phyloP scores from a whole-genome alignment of 768 basidiomycete genomes.

The Auricularia sp. region DNA sequence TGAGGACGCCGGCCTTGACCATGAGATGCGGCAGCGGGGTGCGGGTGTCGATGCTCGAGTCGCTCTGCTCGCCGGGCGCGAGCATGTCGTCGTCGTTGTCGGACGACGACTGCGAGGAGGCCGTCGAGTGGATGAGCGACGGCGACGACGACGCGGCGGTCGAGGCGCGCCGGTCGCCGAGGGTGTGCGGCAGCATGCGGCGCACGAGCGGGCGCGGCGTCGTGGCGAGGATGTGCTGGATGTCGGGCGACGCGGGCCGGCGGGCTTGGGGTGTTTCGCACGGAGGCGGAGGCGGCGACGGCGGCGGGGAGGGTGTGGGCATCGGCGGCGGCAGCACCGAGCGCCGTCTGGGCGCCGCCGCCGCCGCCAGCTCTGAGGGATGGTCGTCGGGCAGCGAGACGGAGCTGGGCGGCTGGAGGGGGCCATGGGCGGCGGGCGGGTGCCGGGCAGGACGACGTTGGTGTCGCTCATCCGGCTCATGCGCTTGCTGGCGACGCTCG shows the following conservation, averaged over 20 bases:
- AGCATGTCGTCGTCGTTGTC: not conserved
- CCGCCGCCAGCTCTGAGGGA: too few relatives aligned
- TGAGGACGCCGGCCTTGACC: constrained; percentile 56
- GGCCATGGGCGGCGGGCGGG: not conserved
- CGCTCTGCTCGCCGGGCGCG: not conserved
- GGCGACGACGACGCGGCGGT: not conserved
- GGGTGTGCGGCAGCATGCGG: not conserved
- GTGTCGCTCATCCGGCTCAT: not conserved
- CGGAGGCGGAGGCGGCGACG: not conserved
- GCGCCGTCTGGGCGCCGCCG: not conserved
- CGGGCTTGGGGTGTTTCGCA: not conserved
- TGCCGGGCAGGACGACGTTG: not conserved
- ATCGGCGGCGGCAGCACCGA: not conserved
- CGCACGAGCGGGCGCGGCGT: not conserved
- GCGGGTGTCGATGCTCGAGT: not conserved
- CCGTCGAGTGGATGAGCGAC: not conserved
- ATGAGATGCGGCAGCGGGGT: constrained; percentile 32
- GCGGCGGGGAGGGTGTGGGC: not conserved
- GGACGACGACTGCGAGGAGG: not conserved
- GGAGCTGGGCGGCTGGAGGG: not conserved
- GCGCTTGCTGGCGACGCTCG: not conserved
- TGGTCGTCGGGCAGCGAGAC: not conserved
- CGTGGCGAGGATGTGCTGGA: not conserved
- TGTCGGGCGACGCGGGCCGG: not conserved
- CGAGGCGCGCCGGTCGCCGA: not conserved